These are phyloP conservation scores for Chlorella sp. DNA, from an alignment of 139 green algal genomes.

Conservation along the genomic window DNA sequence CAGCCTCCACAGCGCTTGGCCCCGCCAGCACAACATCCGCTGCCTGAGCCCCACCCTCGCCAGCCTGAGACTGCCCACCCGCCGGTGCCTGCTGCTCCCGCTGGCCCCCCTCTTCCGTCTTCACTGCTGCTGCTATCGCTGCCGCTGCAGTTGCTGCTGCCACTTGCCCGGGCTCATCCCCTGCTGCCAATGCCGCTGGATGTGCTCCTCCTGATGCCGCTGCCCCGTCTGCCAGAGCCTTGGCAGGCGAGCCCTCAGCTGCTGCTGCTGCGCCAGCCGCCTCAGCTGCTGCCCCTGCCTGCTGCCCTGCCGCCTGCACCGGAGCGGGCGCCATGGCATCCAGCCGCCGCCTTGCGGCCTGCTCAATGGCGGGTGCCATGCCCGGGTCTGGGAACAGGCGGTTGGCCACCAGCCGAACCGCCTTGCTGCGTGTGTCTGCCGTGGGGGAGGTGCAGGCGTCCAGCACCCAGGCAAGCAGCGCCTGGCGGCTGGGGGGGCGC, in stretches of 20 bases:
- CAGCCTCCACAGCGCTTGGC: slow-evolving; percentile 45
- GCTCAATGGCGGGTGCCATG: slow-evolving; percentile 53
- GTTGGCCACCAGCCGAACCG: slow-evolving; percentile 67
- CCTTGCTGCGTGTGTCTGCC: slow-evolving; percentile 53
- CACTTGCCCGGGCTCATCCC: not conserved
- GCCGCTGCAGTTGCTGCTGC: not conserved
- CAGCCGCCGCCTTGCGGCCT: slow-evolving; percentile 52
- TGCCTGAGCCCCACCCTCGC: not conserved
- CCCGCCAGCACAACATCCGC: not conserved
- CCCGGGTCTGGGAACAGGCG: slow-evolving; percentile 58
- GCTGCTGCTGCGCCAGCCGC: not conserved
- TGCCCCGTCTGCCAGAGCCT: not conserved
- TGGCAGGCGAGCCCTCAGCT: not conserved
- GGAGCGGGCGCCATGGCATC: slow-evolving; percentile 17
- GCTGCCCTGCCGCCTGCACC: not conserved
- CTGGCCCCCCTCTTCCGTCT: not conserved
- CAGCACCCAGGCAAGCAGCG: slow-evolving; percentile 60
- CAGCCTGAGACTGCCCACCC: not conserved
- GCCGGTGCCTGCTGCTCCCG: not conserved
- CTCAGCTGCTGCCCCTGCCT: not conserved
- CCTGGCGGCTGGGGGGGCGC: slow-evolving; percentile 51
- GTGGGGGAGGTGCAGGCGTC: slow-evolving; percentile 36
- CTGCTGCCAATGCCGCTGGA: not conserved
- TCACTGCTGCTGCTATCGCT: not conserved
- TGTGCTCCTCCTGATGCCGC: not conserved